Conservation (phyloP, 371 early-diverging fungal species). For the Mortierella sp. region DNA sequence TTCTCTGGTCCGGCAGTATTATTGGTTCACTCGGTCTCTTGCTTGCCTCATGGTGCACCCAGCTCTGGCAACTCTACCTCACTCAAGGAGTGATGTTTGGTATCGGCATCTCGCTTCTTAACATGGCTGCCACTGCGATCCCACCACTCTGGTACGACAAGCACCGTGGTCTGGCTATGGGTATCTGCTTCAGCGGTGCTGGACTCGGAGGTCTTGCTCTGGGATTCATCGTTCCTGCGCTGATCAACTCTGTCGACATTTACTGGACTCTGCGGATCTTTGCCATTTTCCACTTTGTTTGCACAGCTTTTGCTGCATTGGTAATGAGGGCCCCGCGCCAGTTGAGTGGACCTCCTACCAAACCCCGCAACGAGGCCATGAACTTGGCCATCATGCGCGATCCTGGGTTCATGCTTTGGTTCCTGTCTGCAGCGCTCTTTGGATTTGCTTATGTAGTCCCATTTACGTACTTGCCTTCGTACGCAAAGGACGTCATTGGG, state of each 20-base stretch:
- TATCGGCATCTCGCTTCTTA: slow-evolving; percentile 71
- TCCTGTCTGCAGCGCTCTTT: slow-evolving; percentile 10
- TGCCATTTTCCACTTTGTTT: slow-evolving; percentile 60
- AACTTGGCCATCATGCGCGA: slow-evolving; percentile 23
- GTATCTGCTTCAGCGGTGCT: slow-evolving; percentile 75
- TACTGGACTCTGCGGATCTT: slow-evolving; percentile 73
- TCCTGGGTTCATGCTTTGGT: slow-evolving; percentile 13
- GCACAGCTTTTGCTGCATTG: slow-evolving; percentile 52
- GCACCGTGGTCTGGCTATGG: slow-evolving; percentile 77
- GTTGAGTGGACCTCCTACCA: slow-evolving; percentile 34
- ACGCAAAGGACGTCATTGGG: slow-evolving; percentile 15
- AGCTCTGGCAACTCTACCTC: slow-evolving; percentile 72
- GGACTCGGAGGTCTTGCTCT: slow-evolving; percentile 76
- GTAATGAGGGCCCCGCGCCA: slow-evolving; percentile 56
- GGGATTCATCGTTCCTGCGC: slow-evolving; percentile 65
- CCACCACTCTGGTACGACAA: slow-evolving; percentile 77
- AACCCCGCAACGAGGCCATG: slow-evolving; percentile 14
- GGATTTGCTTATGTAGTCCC: slow-evolving; percentile 12
- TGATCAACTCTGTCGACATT: slow-evolving; percentile 61
- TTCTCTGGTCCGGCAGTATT: slow-evolving; percentile 60
- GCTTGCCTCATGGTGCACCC: slow-evolving; percentile 67
- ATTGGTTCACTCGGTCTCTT: slow-evolving; percentile 66
- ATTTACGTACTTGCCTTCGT: slow-evolving; percentile 2
- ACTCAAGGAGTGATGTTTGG: slow-evolving; percentile 78
- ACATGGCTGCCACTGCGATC: slow-evolving; percentile 69